Conservation (phyloP, 2,329 filamentous ascomycete species). For the Neocatenulostroma microsporum region DNA sequence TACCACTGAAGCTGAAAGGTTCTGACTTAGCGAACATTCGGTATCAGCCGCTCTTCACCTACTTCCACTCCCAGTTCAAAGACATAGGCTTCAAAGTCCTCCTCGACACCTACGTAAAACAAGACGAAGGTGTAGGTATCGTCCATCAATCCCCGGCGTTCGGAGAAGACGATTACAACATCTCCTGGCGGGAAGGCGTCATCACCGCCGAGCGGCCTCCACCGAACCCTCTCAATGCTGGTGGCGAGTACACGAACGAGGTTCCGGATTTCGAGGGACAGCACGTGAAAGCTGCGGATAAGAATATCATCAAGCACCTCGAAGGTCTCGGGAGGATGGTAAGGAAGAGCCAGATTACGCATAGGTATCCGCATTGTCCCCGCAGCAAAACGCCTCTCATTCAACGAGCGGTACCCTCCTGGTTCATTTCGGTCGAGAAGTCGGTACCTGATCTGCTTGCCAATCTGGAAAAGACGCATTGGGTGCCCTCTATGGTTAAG, state of each 20-base stretch:
- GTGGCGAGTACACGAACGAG: constrained; percentile 67
- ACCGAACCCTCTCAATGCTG: constrained; percentile 86
- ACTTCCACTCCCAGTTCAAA: constrained; percentile 84
- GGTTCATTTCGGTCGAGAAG: constrained; percentile 84
- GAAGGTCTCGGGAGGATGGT: constrained; percentile 69
- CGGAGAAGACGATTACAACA: constrained; percentile 91
- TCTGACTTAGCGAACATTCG: constrained; percentile 81
- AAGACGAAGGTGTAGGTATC: constrained; percentile 84
- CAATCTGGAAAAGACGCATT: constrained; percentile 81
- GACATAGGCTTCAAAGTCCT: constrained; percentile 74
- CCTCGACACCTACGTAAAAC: constrained; percentile 78
- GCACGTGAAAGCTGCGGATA: constrained; percentile 88
- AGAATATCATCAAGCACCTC: constrained; percentile 82
- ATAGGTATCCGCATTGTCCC: constrained; percentile 91
- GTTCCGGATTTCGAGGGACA: constrained; percentile 75
- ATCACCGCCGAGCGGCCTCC: constrained; percentile 68
- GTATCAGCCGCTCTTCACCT: constrained; percentile 82
- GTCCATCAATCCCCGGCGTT: constrained; percentile 92
- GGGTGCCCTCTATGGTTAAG: constrained; percentile 86
- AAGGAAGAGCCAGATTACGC: constrained; percentile 77
- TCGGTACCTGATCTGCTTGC: constrained; percentile 83
- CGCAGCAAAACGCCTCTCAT: constrained; percentile 93
- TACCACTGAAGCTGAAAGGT: constrained; percentile 66
- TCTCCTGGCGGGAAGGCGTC: constrained; percentile 67
- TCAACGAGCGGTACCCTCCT: constrained; percentile 83